Conservation (phyloP, 164 flowering plant species). For the Tetrastigma voinierianum region DNA sequence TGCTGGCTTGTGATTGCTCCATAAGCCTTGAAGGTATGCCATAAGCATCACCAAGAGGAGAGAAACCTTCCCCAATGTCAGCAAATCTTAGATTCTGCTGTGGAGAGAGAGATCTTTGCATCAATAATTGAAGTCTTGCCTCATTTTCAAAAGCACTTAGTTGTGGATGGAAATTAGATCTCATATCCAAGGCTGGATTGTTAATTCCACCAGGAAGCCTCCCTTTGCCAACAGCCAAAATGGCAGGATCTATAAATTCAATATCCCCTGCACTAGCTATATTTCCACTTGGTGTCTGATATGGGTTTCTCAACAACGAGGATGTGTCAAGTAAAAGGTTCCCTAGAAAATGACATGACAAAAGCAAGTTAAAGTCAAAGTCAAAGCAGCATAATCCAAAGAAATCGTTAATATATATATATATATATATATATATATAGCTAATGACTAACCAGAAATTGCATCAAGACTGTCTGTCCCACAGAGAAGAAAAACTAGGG, state of each 20-base stretch:
- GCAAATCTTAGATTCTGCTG: constrained; percentile 58
- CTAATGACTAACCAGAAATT: constrained; percentile 33
- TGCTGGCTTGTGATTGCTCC: constrained; percentile 57
- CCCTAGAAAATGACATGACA: constrained; percentile 26
- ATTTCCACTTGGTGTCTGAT: constrained; percentile 40
- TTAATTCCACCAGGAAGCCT: constrained; percentile 49
- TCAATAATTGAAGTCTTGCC: constrained; percentile 58
- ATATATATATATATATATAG: background rate
- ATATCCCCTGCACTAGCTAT: constrained; percentile 39
- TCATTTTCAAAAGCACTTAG: constrained; percentile 55
- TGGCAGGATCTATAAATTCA: constrained; percentile 73
- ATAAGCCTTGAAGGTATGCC: constrained; percentile 46
- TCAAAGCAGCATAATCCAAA: background rate
- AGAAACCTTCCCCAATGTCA: constrained; percentile 43
- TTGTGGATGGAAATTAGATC: constrained; percentile 45
- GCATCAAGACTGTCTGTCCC: constrained; percentile 56
- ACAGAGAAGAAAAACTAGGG: constrained; percentile 87
- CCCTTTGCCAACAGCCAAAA: constrained; percentile 87
- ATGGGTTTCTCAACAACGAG: constrained; percentile 42
- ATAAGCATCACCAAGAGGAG: constrained; percentile 46
- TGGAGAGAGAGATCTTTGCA: constrained; percentile 61
- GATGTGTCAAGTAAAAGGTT: constrained; percentile 35
- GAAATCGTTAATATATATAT: background rate
- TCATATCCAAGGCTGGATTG: constrained; percentile 45
- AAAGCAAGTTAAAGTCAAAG: background rate